Conservation (phyloP, 306 rosid species). For the Rubus parviflorus region DNA sequence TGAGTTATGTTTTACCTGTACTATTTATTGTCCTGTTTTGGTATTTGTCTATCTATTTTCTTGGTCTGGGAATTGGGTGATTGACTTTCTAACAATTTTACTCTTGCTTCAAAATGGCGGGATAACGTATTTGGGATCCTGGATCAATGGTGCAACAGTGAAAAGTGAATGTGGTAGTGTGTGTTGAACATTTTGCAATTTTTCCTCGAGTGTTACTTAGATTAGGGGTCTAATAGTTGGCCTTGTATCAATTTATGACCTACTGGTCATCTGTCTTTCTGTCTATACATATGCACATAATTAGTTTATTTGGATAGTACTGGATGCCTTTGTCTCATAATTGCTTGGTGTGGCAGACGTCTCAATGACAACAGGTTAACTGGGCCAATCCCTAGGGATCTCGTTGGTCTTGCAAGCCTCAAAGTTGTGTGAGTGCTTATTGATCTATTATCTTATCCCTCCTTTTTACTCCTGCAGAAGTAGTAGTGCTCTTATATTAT, state of each 20-base stretch:
- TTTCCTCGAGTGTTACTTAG: neutral
- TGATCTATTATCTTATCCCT: neutral
- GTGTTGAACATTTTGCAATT: neutral
- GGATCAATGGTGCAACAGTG: neutral
- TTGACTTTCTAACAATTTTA: neutral
- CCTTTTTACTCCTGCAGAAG: conserved; percentile 11
- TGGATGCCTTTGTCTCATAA: conserved; percentile 12
- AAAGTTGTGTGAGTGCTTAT: conserved; percentile 84
- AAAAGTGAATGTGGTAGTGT: neutral
- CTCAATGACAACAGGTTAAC: conserved; percentile 75
- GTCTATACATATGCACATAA: neutral
- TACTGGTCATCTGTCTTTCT: neutral
- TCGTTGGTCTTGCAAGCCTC: conserved; percentile 65
- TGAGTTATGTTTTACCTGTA: conserved; percentile 41
- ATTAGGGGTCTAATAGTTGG: neutral
- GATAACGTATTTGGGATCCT: conserved; percentile 2
- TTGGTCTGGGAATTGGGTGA: neutral
- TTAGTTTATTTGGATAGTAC: neutral
- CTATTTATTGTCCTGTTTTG: neutral
- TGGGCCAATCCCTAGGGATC: conserved; percentile 86
- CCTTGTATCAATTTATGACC: neutral
- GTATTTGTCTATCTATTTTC: neutral
- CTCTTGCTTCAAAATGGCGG: neutral
- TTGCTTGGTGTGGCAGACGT: conserved; percentile 55
- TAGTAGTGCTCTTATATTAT: neutral